These are phyloP conservation scores for Penicillium nordicum DNA, from an alignment of 2,329 filamentous ascomycete genomes.

Conservation along the genomic window DNA sequence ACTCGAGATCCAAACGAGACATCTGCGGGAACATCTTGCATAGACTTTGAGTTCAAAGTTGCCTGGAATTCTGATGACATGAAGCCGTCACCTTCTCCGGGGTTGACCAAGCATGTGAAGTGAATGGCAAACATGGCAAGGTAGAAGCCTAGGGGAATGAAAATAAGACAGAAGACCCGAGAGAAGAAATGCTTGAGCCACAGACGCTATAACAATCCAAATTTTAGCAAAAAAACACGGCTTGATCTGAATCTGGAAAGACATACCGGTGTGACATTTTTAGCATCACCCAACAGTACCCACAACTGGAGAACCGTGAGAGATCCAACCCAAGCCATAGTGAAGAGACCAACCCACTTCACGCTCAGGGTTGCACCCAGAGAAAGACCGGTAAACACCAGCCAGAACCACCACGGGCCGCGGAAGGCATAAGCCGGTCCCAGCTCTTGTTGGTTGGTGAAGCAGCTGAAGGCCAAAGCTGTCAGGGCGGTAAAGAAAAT, in stretches of 20 bases:
- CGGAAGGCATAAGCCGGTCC: constrained; percentile 85
- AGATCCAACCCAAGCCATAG: constrained; percentile 93
- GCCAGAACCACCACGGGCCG: constrained; percentile 97
- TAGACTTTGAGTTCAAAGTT: constrained; percentile 91
- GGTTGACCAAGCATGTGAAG: constrained; percentile 88
- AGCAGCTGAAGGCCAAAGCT: constrained; percentile 82
- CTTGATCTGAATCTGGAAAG: constrained; percentile 4
- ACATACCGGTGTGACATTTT: constrained; percentile 72
- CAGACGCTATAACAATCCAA: constrained; percentile 52
- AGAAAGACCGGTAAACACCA: constrained; percentile 77
- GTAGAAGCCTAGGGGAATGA: constrained; percentile 87
- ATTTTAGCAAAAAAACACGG: constrained; percentile 21
- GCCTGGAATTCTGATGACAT: constrained; percentile 99
- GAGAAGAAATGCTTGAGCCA: constrained; percentile 95
- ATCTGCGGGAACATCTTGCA: constrained; percentile 92
- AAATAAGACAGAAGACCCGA: constrained; percentile 82
- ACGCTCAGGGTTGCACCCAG: constrained; percentile 90
- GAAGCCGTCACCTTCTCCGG: constrained; percentile 95
- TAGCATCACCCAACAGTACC: constrained; percentile 86
- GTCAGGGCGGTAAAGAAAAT: constrained; percentile 92
- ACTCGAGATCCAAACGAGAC: constrained; percentile 85
- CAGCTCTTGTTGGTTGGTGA: constrained; percentile 94
- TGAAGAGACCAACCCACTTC: constrained; percentile 99
- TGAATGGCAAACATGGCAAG: constrained; percentile 97
- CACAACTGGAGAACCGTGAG: constrained; percentile 90